Evolutionary conservation across 805 yeast genomes (phyloP), one percentile per base, ranked within the genome.

Genomic region (Priceomyces fermenticarens): DNA sequence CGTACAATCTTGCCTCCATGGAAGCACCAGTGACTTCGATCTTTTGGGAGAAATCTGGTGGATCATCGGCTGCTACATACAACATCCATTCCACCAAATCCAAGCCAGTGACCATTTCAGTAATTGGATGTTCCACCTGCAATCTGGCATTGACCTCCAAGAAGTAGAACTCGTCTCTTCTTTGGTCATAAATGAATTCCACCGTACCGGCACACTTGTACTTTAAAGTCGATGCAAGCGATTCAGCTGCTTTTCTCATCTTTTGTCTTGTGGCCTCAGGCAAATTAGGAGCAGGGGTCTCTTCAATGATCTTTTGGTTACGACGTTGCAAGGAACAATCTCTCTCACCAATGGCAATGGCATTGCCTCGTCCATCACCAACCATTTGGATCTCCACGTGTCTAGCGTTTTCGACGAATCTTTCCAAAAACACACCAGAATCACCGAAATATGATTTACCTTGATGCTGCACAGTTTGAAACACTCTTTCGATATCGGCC

Each of bases 61-160:
- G 83, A 50, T 76, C 76, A 57, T 88, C 90, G 29, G 95, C 96
- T 27, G 97, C 97, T 59, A 91, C 85, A 52, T 74, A 70, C 47
- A 91, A 70, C 99, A 93, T 93, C 97, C 97, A 88, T 64, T 93
- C 97, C 14, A 91, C 98, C 48, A 91, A 72, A 65, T 91, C 99
- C 40, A 90, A 69, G 2, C 97, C 97, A 13, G 97, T 91, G 31
- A 88, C 96, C 80, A 81, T 73, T 67, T 91, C 99, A 23, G 99
- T 91, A 54, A 93, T 84, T 31, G 98, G 98, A 63, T 91, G 99
- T 70, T 91, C 99, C 36, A 91, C 99, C 65, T 91, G 99, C 53
- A 91, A 77, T 60, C 99, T 82, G 10, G 99, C 95, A 61, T 91
- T 91, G 49, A 91, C 98, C 63, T 91, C 99, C 57, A 91, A 72